Conservation (phyloP, 1,284 basidiomycete species). For the Fomitopsis palustris region DNA sequence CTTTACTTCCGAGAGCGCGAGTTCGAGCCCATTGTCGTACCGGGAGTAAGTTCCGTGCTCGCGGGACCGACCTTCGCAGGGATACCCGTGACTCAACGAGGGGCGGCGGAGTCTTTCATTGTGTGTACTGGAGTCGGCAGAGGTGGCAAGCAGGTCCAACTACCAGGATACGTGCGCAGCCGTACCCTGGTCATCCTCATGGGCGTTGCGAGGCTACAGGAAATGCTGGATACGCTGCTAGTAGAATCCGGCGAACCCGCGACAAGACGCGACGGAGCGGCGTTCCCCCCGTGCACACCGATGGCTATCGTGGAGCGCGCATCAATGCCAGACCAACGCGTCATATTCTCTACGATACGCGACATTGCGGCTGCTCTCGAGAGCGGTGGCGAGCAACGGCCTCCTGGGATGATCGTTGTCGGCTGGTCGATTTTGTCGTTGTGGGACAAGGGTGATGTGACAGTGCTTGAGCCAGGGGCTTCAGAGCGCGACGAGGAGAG, state of each 20-base stretch:
- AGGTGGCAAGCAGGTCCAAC: constrained; percentile 76
- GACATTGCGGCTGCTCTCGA: constrained; percentile 74
- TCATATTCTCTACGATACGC: constrained; percentile 77
- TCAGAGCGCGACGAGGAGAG: constrained; percentile 45
- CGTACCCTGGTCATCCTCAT: constrained; percentile 87
- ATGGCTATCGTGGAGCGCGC: constrained; percentile 94
- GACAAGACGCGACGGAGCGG: constrained; percentile 44
- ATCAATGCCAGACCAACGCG: constrained; percentile 88
- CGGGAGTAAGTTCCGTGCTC: constrained; percentile 86
- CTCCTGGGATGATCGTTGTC: constrained; percentile 94
- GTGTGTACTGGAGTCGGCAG: constrained; percentile 94
- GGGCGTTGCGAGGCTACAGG: constrained; percentile 86
- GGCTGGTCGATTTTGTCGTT: constrained; percentile 84
- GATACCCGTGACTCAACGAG: constrained; percentile 94
- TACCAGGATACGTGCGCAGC: constrained; percentile 84
- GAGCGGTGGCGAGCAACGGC: constrained; percentile 79
- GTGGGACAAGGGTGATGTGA: constrained; percentile 50
- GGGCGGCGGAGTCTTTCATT: constrained; percentile 85
- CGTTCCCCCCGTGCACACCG: constrained; percentile 77
- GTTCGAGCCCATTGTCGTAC: constrained; percentile 81
- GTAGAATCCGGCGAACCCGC: constrained; percentile 18
- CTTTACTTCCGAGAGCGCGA: constrained; percentile 86
- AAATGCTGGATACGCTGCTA: constrained; percentile 67
- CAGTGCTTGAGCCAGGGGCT: constrained; percentile 46
- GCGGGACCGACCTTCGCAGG: constrained; percentile 88